Evolutionary conservation across 495 filamentous ascomycete species (phyloP).

Genomic region (Margaritispora aquatica): DNA sequence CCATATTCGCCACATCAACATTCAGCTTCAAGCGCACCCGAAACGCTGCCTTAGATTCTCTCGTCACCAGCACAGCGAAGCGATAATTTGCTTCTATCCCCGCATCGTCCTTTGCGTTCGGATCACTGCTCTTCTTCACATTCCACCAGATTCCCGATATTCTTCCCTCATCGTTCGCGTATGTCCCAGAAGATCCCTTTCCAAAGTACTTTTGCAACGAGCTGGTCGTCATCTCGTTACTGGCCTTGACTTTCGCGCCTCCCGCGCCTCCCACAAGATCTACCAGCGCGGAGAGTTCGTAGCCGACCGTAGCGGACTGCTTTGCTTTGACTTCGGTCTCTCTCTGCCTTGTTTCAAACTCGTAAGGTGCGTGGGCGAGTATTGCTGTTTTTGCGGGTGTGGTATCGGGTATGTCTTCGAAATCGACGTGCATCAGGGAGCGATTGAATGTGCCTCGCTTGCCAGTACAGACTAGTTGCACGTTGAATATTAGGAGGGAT

Average conservation of each 20-base stretch:
- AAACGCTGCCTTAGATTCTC: background rate
- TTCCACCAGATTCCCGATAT: background rate
- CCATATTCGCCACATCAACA: background rate
- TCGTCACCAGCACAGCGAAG: background rate
- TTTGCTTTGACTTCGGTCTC: background rate
- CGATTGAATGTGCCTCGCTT: background rate
- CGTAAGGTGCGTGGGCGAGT: background rate
- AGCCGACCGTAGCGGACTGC: background rate
- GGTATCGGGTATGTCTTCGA: background rate
- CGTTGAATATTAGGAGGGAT: constrained; percentile 1
- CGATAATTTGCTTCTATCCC: constrained; percentile 2
- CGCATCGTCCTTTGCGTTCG: constrained; percentile 3
- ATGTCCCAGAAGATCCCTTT: background rate
- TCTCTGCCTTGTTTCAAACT: background rate
- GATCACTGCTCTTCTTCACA: background rate
- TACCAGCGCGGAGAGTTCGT: background rate
- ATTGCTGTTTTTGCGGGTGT: background rate
- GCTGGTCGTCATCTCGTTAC: background rate
- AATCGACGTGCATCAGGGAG: background rate
- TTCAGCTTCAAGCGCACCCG: background rate
- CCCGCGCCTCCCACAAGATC: background rate
- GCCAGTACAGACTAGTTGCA: background rate
- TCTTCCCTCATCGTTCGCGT: background rate
- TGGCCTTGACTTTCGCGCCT: background rate
- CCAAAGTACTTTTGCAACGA: background rate